Evolutionary conservation across 1,284 basidiomycete genomes (phyloP), one percentile per base, ranked within the genome.

Genomic region (Apiotrichum montevideense): DNA sequence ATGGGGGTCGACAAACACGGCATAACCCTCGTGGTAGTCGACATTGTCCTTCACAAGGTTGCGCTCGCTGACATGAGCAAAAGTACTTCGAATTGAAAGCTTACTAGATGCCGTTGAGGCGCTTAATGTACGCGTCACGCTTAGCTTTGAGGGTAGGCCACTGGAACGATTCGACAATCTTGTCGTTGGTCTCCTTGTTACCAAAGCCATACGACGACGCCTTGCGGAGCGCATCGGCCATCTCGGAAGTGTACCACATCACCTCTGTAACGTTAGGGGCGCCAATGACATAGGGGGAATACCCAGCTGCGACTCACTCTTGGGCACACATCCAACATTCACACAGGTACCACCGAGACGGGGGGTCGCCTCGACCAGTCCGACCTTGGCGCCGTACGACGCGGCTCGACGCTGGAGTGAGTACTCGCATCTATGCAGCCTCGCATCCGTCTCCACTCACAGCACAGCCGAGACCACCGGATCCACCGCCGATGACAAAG

Each of bases 161-260:
- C 79, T 90, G 81, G 73, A 98, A 95, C 57, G 85, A 82, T 43
- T 63, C 67, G 41, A 83, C 80, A 46, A 79, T 75, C 49, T 79
- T 76, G 52, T 82, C 66, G 70, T 75, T 76, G 41, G 68, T 70
- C 39, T 66, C 78, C 14, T 76, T 76, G 61, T 81, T 79, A 34
- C 77, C 77, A 52, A 95, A 92, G 57, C 91, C 87, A 79, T 96
- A 98, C 37, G 83, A 77, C 29, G 85, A 83, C 58, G 80, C 79
- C 59, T 88, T 84, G 49, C 83, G 82, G 47, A 96, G 79, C 69
- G 87, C 88, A 68, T 95, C 93, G 43, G 87, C 84, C 54, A 93
- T 79, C 76, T 98, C 95, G 53, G 96, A 92, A 37, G 95, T 93
- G 72, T 98, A 90, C 96, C 96, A 98, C 96, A 98, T 98, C 61